Percentiles rank a stretch among this genome's conserved stretches.
phyloP scores from a whole-genome alignment of 257 asterid species.

The Henckelia pumila region DNA sequence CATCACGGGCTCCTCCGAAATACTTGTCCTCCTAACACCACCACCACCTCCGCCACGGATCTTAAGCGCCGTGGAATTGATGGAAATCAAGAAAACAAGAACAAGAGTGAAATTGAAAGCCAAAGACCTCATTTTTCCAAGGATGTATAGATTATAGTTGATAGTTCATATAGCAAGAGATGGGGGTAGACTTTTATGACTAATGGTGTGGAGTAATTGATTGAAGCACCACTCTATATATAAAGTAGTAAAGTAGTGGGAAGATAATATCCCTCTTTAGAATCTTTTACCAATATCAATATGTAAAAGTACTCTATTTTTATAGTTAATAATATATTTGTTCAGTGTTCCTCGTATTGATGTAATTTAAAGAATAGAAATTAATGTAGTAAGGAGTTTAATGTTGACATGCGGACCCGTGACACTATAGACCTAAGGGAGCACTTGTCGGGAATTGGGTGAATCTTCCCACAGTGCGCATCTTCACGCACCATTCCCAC shows the following conservation, averaged over 20 bases:
- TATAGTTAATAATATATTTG: too few species aligned
- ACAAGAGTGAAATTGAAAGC: constrained; percentile 22
- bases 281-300: too few species aligned
- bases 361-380: too few species aligned
- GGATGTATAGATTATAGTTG: not conserved
- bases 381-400: not conserved
- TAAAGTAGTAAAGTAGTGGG: constrained; percentile 29
- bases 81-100: constrained; percentile 27
- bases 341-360: not conserved
- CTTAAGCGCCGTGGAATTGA: constrained; percentile 19
- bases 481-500: not conserved
- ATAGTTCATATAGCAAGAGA: not conserved
- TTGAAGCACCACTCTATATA: constrained; percentile 24
- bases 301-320: too few species aligned
- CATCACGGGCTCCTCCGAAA: constrained; percentile 15
- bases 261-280: not conserved
- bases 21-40: constrained; percentile 14
- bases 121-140: constrained; percentile 21
- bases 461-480: not conserved
- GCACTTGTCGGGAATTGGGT: not conserved
- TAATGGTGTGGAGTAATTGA: constrained; percentile 24
- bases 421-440: not conserved
- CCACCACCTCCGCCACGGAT: constrained; percentile 14
- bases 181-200: not conserved
- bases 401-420: not conserved